phyloP scores from a whole-genome alignment of 1,284 basidiomycete species.

The Gastroboletus turbinatus region DNA sequence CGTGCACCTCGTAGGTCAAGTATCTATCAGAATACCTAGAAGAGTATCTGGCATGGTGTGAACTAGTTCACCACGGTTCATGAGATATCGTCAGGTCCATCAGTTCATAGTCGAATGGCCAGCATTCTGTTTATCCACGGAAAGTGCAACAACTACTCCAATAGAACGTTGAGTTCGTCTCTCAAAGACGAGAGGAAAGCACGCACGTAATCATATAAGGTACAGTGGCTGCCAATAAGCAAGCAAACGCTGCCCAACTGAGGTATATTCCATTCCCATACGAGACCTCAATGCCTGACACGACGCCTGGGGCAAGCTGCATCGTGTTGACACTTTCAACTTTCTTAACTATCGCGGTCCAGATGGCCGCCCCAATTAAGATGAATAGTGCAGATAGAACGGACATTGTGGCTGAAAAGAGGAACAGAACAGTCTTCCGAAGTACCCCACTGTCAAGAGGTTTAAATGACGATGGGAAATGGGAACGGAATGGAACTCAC shows the following conservation, averaged over 20 bases:
- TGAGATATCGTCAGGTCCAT: conserved; percentile 22
- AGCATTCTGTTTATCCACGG: conserved; percentile 52
- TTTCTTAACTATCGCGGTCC: conserved; percentile 73
- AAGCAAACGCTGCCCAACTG: conserved; percentile 70
- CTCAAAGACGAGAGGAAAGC: not conserved
- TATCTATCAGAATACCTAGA: conserved; percentile 3
- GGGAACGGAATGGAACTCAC: conserved; percentile 36
- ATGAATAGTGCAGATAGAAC: conserved; percentile 60
- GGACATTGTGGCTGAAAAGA: conserved; percentile 63
- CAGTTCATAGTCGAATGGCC: conserved; percentile 22
- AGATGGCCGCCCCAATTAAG: conserved; percentile 69
- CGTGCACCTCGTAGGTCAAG: conserved; percentile 8
- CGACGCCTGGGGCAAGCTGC: conserved; percentile 42
- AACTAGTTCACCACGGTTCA: conserved; percentile 2
- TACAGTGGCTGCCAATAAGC: conserved; percentile 58
- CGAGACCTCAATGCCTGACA: conserved; percentile 60
- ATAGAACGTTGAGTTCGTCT: conserved; percentile 10
- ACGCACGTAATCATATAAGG: conserved; percentile 72
- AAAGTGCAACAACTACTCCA: conserved; percentile 61
- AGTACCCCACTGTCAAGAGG: conserved; percentile 54
- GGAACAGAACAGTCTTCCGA: conserved; percentile 64
- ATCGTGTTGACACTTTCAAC: conserved; percentile 56
- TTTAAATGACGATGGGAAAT: conserved; percentile 8
- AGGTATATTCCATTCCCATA: conserved; percentile 63
- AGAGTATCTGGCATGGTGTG: conserved; percentile 4